A percentile compares a stretch with the other conserved stretches of the same genome.
phyloP scores from a whole-genome alignment of 2,329 filamentous ascomycete genomes.

The Aspergillus ruber region DNA sequence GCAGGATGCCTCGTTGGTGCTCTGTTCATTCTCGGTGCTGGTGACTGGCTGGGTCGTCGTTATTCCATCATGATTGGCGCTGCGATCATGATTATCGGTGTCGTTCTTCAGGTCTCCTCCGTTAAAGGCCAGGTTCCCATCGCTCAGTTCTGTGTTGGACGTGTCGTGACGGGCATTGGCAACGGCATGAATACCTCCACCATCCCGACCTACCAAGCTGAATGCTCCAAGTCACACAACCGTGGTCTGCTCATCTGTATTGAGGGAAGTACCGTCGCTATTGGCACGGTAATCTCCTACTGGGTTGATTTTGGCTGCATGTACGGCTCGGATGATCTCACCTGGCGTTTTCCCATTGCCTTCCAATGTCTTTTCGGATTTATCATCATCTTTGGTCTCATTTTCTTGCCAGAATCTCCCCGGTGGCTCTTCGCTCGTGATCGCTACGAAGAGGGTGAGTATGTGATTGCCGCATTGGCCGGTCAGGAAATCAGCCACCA shows the following conservation, averaged over 20 bases:
- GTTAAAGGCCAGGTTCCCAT: constrained; percentile 25
- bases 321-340: constrained; percentile 20
- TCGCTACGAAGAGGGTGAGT: constrained; percentile 36
- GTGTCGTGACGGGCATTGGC: constrained; percentile 43
- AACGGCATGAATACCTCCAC: constrained; percentile 48
- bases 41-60: constrained; percentile 20
- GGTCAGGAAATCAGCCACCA: constrained; percentile 42
- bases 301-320: constrained; percentile 20
- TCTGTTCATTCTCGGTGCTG: constrained; percentile 2
- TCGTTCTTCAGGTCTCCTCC: constrained; percentile 13
- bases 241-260: constrained; percentile 53
- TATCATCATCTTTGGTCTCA: constrained; percentile 32
- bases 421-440: constrained; percentile 21
- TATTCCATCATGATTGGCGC: constrained; percentile 49
- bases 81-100: constrained; percentile 37
- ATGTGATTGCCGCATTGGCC: constrained; percentile 42
- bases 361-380: constrained; percentile 29
- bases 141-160: constrained; percentile 44
- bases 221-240: constrained; percentile 46
- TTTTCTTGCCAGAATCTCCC: constrained; percentile 30
- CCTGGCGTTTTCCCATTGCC: constrained; percentile 45
- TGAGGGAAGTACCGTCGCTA: constrained; percentile 38
- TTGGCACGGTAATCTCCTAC: constrained; percentile 23
- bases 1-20: neutral
- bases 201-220: constrained; percentile 44